Base-by-base conservation (phyloP, 2,329 filamentous ascomycete genomes). In the Myriangium duriaei region DNA sequence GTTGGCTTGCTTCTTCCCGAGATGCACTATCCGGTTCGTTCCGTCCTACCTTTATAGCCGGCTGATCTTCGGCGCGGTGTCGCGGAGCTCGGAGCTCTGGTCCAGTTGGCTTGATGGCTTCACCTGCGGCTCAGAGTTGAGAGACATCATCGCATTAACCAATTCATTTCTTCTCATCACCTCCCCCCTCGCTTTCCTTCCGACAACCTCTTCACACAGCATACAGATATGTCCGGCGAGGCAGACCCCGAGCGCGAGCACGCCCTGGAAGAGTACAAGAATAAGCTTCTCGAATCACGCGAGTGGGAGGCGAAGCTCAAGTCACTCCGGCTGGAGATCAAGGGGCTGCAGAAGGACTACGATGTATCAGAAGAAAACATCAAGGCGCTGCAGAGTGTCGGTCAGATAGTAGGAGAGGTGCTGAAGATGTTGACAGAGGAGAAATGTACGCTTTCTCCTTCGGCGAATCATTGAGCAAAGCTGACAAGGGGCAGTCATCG, bases 251-350 rank as follows among this genome's bases (percentile, higher is more conserved):
- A 69, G 58, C 59, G 66, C 49, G 60, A 67, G 39, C 62, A 68
- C 41, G 64, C 67, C 40, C 63, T 70, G 41, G 62, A 68, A 21
- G 62, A 65, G 48, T 70, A 68, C 62, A 69, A 69, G 58, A 54
- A 51, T 34, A 69, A 68, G 57, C 58, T 70, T 52, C 73, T 95
- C 55, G 88, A 98, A 63, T 93, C 92, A 52, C 77, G 92, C 63
- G 91, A 98, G 72, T 96, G 86, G 86, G 92, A 98, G 64, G 81
- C 88, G 37, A 98, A 96, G 72, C 75, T 98, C 45, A 98, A 96
- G 69, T 76, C 80, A 37, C 68, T 98, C 52, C 83, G 91, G 46
- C 69, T 94, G 64, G 91, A 95, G 51, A 95, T 98, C 62, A 98
- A 96, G 68, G 85, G 81, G 43, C 65, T 96, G 39, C 85, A 94